Base-by-base conservation (phyloP, 129 eudicot genomes). In the Helianthus tuberosus region DNA sequence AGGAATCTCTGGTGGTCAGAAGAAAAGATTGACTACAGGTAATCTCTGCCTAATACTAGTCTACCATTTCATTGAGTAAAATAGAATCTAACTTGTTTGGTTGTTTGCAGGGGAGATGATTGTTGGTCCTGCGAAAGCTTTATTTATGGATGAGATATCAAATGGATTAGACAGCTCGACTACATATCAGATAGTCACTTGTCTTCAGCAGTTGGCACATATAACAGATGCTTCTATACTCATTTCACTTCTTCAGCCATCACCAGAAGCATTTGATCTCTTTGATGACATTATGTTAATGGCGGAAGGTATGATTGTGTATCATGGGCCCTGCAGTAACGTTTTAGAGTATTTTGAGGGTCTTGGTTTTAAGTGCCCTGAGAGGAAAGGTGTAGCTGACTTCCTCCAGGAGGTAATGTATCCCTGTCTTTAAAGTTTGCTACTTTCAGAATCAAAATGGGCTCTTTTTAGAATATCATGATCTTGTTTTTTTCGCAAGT, bases 111-210 rank as follows among this genome's bases (percentile, higher is more conserved):
- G 95, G 29, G 96, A 89, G 83, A 89, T 93, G 96, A 86, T 89
- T 75, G 89, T 93, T 12, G 98, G 98, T 41, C 96, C 98, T 17
- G 81, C 90, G 49, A 93, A 77, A 73, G 92, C 93, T 64, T 55
- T 93, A 29, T 88, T 93, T 69, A 82, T 90, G 98, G 98, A 93
- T 49, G 96, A 93, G 63, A 93, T 93, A 78, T 89, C 96, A 64
- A 93, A 88, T 67, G 98, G 98, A 17, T 58, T 93, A 65, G 98
- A 93, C 76, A 93, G 98, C 82, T 93, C 96, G 49, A 93, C 98
- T 32, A 88, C 98, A 3, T 90, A 84, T 76, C 96, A 93, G 82
- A 88, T 93, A 59, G 80, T 93, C 32, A 75, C 89, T 49, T 89
- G 87, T 59, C 94, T 93, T 54, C 92, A 84, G 67, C 98, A 93